Percentiles rank a stretch among this genome's conserved stretches.
Evolutionary conservation across 2,329 filamentous ascomycete species (phyloP).

Genomic region (Westerdykella ornata): DNA sequence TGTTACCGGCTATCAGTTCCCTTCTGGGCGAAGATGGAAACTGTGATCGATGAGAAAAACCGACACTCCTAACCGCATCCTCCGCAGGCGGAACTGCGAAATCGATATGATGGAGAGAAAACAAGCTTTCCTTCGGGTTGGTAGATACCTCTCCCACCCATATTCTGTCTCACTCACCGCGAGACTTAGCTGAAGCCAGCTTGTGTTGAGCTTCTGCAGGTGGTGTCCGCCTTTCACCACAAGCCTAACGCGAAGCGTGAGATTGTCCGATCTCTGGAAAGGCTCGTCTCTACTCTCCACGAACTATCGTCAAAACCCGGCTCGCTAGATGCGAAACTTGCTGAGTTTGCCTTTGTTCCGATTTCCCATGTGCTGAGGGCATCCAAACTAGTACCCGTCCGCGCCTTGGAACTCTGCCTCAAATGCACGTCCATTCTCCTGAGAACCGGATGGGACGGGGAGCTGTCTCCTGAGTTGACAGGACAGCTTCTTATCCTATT

Average conservation of each 20-base stretch:
- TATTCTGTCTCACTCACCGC: slow-evolving; percentile 14
- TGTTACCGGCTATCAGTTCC: too few relatives aligned
- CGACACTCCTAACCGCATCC: background rate
- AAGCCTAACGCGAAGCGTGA: slow-evolving; percentile 41
- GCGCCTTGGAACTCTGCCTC: slow-evolving; percentile 67
- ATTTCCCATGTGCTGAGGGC: slow-evolving; percentile 78
- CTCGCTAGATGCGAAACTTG: slow-evolving; percentile 68
- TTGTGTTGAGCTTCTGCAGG: slow-evolving; percentile 54
- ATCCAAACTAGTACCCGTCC: slow-evolving; percentile 63
- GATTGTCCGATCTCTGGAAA: slow-evolving; percentile 45
- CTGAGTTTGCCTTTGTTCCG: slow-evolving; percentile 93
- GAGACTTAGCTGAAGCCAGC: slow-evolving; percentile 48
- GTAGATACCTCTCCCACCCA: slow-evolving; percentile 6
- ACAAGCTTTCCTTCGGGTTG: slow-evolving; percentile 36
- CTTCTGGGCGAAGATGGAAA: too few relatives aligned
- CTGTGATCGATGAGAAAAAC: background rate
- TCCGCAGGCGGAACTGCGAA: background rate
- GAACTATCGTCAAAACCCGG: slow-evolving; percentile 28
- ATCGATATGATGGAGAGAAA: slow-evolving; percentile 32
- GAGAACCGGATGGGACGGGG: slow-evolving; percentile 67
- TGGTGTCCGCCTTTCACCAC: slow-evolving; percentile 46
- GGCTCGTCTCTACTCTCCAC: slow-evolving; percentile 40
- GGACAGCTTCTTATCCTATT: slow-evolving; percentile 82
- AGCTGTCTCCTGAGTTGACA: slow-evolving; percentile 63
- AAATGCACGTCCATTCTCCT: slow-evolving; percentile 70